Base-by-base conservation (phyloP, 768 basidiomycete species). In the Naganishia randhawae region DNA sequence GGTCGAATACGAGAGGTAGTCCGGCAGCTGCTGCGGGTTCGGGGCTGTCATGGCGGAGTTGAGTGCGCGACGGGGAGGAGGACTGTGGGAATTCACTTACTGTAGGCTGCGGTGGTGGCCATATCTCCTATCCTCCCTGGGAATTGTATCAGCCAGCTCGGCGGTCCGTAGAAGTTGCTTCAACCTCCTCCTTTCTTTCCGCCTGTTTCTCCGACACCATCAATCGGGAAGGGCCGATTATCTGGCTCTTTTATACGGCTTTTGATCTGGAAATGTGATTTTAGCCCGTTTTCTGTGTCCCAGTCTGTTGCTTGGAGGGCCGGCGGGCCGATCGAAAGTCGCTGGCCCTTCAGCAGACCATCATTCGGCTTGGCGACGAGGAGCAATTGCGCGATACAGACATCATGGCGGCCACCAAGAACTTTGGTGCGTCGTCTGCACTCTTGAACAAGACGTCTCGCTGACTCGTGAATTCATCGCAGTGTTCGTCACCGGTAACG, bases 401-500 rank as follows among this genome's bases (percentile, higher is more conserved):
- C 32, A 55, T 10, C 54, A 35, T 11, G 31, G 2, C 29, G 16
- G n/a, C n/a, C 19, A 1, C 33, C 11, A 55, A 55, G 22, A 55
- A 19, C 33, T 55, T 55, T 22, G 54, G 54, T 55, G n/a, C 31
- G 52, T 54, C 29, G 2, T 33, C 17, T 19, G 29, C 10, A 13
- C 31, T 13, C 41, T 42, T 19, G n/a, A n/a, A n/a, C n/a, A n/a
- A n/a, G n/a, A n/a, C n/a, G n/a, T n/a, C n/a, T n/a, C n/a, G n/a
- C n/a, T n/a, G n/a, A n/a, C n/a, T n/a, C n/a, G n/a, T n/a, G n/a
- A n/a, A n/a, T 33, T 32, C 62, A 17, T 25, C 11, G 29, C 65
- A 95, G 93, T 89, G 29, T 96, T 97, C 78, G 92, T 97, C 19
- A 97, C 95, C 0, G 91, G 93, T 31, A 97, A 98, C 77, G 85